Conservation (phyloP, 345 rosid species). For the Bretschneidera sinensis region DNA sequence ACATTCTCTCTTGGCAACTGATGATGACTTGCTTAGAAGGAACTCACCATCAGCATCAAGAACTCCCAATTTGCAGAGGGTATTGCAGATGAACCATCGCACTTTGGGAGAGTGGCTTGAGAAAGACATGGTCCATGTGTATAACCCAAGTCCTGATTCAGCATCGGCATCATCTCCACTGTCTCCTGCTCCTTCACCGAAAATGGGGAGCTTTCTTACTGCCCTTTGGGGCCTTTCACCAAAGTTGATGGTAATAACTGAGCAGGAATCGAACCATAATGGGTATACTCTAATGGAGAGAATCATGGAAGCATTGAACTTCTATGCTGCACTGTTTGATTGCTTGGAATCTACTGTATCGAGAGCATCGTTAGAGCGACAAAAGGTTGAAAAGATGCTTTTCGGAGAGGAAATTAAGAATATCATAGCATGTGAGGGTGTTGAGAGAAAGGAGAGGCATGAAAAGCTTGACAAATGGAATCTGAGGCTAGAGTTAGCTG, state of each 20-base stretch:
- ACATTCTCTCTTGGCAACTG: constrained; percentile 52
- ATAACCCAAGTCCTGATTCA: constrained; percentile 44
- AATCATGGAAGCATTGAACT: constrained; percentile 52
- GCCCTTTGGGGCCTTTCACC: constrained; percentile 62
- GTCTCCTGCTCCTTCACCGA: constrained; percentile 35
- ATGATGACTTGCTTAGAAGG: constrained; percentile 37
- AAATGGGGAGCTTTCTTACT: constrained; percentile 43
- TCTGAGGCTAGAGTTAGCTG: constrained; percentile 52
- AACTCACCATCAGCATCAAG: constrained; percentile 37
- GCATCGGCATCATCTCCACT: constrained; percentile 37
- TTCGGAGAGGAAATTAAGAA: constrained; percentile 74
- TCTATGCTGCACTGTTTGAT: constrained; percentile 61
- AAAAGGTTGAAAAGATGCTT: constrained; percentile 64
- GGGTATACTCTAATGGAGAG: constrained; percentile 49
- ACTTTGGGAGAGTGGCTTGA: constrained; percentile 75
- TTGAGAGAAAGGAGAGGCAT: constrained; percentile 61
- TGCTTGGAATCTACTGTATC: constrained; percentile 61
- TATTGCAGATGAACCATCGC: constrained; percentile 34
- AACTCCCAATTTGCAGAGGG: constrained; percentile 27
- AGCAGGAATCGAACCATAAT: constrained; percentile 67
- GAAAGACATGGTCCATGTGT: constrained; percentile 36
- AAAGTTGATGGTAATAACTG: constrained; percentile 56
- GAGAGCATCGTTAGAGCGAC: constrained; percentile 48
- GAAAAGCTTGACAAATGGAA: constrained; percentile 73
- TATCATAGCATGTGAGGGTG: constrained; percentile 65